These are phyloP conservation scores for Chalciporus pseudorubinellus DNA, from an alignment of 768 basidiomycete genomes.

Conservation along the genomic window DNA sequence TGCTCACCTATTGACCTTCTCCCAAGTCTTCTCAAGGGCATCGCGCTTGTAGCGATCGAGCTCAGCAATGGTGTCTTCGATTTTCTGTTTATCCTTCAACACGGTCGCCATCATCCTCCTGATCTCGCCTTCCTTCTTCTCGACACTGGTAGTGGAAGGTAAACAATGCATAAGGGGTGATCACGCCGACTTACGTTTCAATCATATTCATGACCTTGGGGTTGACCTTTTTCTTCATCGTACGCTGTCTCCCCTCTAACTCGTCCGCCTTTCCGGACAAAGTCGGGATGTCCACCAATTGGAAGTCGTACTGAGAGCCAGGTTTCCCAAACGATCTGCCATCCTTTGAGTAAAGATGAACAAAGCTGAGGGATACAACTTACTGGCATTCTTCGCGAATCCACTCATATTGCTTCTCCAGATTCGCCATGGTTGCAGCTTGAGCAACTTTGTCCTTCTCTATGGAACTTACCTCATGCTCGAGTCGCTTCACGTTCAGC, in stretches of 20 bases:
- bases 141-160: constrained; percentile 56
- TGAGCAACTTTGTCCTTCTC: constrained; percentile 64
- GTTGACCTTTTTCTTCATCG: constrained; percentile 94
- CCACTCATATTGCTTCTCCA: constrained; percentile 89
- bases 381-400: constrained; percentile 85
- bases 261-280: constrained; percentile 66
- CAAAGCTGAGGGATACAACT: constrained; percentile 29
- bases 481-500: constrained; percentile 58
- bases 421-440: constrained; percentile 47
- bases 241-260: constrained; percentile 73
- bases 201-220: constrained; percentile 96
- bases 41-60: constrained; percentile 94
- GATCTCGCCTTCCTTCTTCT: constrained; percentile 86
- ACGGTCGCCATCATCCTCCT: constrained; percentile 88
- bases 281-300: constrained; percentile 53
- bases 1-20: constrained; percentile 85
- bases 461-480: constrained; percentile 63
- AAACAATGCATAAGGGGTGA: background rate
- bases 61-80: constrained; percentile 89
- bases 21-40: constrained; percentile 92
- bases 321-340: constrained; percentile 78
- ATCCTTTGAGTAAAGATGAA: constrained; percentile 2
- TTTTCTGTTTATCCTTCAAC: constrained; percentile 90
- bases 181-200: constrained; percentile 61
- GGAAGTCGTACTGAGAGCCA: constrained; percentile 82